Evolutionary conservation across 768 basidiomycete species (phyloP), one percentile per base, ranked within the genome.

Genomic region (Agaricus bisporus): DNA sequence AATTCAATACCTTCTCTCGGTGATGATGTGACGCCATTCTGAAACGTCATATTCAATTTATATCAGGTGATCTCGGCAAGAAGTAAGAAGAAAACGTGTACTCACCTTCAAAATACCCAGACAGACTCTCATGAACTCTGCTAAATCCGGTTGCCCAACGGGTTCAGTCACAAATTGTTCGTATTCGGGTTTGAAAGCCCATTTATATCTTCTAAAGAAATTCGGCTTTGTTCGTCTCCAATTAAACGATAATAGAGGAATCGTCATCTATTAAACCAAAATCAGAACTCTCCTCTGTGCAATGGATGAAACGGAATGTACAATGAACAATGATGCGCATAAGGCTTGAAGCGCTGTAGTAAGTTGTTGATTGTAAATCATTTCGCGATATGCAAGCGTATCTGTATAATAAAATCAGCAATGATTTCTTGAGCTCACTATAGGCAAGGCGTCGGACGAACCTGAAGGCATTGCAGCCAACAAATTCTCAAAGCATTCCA

Each of bases 121-220:
- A 42, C 53, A 54, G 3, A 38, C 29, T 8, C 65, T 54, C 10
- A 74, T 68, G 58, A 86, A 83, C n/a, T 67, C 59, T 12, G 71
- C 59, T n/a, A 85, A 70, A 42, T 79, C 73, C 0, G 86, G 86
- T n/a, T 78, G 72, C 0, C 72, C 77, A n/a, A 83, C 62, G 0
- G 75, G 72, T 3, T 72, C 67, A 0, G 64, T 66, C 7, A 71
- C 65, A 9, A 78, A 70, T n/a, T 71, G 68, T 5, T 81, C 78
- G 58, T 88, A 88, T 46, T 80, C 79, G 0, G 75, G 67, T 20
- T 71, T 64, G 57, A 83, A 88, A 0, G 86, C 83, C 89, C 89
- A 91, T 61, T 91, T 91, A 60, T 88, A 88, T 35, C 89, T 77
- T 12, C 82, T 75, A 37, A 73, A 64, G 61, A 85, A 83, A 60